Evolutionary conservation across 2,329 filamentous ascomycete species (phyloP).

Genomic region (Myriosclerotinia duriaeana): DNA sequence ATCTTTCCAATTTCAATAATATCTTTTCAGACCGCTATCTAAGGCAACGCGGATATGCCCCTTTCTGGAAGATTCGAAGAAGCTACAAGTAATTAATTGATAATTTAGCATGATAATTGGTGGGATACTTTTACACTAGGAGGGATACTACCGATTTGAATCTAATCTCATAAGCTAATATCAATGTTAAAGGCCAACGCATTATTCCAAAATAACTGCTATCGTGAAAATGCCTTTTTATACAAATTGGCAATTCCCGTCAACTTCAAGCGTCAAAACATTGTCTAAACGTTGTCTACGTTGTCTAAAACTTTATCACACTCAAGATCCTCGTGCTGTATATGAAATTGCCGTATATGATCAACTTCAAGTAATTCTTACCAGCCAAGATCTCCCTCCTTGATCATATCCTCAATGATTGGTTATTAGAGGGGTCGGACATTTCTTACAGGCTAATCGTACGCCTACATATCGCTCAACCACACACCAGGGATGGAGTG

Average conservation of each 20-base stretch:
- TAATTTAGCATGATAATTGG: neutral
- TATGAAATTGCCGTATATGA: slow-evolving; percentile 3
- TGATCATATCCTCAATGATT: neutral
- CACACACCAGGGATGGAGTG: slow-evolving; percentile 9
- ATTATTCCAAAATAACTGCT: neutral
- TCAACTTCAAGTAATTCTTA: slow-evolving; percentile 11
- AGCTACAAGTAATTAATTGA: neutral
- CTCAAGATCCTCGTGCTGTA: slow-evolving; percentile 11
- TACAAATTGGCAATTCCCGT: slow-evolving; percentile 15
- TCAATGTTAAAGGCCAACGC: slow-evolving; percentile 12
- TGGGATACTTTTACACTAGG: neutral
- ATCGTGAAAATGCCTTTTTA: neutral
- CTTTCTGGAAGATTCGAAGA: slow-evolving; percentile 20
- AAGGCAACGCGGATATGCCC: neutral
- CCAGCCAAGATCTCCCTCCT: neutral
- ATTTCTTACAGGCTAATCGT: neutral
- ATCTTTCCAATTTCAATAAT: neutral
- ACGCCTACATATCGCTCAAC: slow-evolving; percentile 11
- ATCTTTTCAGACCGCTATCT: slow-evolving; percentile 14
- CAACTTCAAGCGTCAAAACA: neutral
- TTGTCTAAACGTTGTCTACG: neutral
- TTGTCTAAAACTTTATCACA: neutral
- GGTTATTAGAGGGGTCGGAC: neutral
- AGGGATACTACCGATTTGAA: slow-evolving; percentile 13
- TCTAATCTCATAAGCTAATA: neutral